phyloP scores from a whole-genome alignment of 805 yeast genomes.

The Hagleromyces aurorensis region DNA sequence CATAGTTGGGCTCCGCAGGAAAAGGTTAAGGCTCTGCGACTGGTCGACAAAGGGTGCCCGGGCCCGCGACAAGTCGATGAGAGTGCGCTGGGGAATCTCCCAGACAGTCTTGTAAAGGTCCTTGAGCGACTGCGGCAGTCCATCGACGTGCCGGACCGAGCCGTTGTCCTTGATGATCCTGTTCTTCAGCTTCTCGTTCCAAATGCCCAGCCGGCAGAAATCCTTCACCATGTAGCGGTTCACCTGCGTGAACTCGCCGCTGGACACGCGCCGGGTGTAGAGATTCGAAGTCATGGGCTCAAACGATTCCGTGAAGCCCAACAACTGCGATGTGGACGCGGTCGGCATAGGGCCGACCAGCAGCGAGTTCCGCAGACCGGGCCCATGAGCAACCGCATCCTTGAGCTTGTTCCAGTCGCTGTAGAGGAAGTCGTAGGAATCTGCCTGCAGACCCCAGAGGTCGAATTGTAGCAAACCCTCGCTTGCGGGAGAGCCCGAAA shows the following conservation, averaged over 20 bases:
- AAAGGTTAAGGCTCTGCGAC: constrained; percentile 86
- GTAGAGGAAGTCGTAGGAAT: constrained; percentile 44
- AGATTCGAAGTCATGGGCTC: constrained; percentile 92
- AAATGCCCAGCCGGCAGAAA: constrained; percentile 66
- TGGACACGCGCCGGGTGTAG: constrained; percentile 77
- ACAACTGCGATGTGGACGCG: constrained; percentile 91
- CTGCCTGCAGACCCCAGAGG: constrained; percentile 53
- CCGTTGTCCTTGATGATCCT: constrained; percentile 69
- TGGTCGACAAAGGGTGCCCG: constrained; percentile 83
- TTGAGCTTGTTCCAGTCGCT: constrained; percentile 73
- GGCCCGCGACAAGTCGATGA: constrained; percentile 79
- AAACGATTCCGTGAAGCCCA: constrained; percentile 89
- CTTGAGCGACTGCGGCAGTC: constrained; percentile 66
- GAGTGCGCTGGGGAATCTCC: constrained; percentile 81
- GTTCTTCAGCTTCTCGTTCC: constrained; percentile 74
- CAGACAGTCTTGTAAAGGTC: constrained; percentile 86
- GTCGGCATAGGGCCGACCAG: constrained; percentile 96
- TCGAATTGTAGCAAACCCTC: constrained; percentile 79
- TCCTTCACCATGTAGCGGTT: constrained; percentile 78
- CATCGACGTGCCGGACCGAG: constrained; percentile 66
- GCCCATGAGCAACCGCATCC: constrained; percentile 40
- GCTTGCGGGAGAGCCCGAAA: constrained; percentile 82
- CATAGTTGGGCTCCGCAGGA: constrained; percentile 81
- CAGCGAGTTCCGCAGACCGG: constrained; percentile 80
- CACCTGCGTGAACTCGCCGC: constrained; percentile 90